Evolutionary conservation across 805 yeast genomes (phyloP).

Genomic region (Ogataea kodamae): DNA sequence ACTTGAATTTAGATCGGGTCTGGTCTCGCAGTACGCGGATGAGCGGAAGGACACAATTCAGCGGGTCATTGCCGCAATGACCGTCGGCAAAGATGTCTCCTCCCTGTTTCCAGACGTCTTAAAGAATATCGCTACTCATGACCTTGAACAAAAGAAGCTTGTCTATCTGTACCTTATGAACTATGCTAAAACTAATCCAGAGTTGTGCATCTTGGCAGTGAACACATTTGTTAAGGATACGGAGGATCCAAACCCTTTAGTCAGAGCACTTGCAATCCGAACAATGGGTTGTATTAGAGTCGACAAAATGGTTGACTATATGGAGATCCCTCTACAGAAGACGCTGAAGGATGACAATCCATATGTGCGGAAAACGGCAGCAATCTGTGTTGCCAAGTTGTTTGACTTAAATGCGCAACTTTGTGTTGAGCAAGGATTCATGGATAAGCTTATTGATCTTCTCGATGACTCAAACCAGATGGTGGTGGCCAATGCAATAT

Average conservation of each 20-base stretch:
- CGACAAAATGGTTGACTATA: slow-evolving; percentile 90
- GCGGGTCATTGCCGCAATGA: slow-evolving; percentile 96
- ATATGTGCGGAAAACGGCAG: slow-evolving; percentile 96
- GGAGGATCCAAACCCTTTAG: slow-evolving; percentile 94
- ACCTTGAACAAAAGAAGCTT: slow-evolving; percentile 91
- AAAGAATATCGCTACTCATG: slow-evolving; percentile 95
- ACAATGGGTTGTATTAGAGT: slow-evolving; percentile 99
- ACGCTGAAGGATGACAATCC: slow-evolving; percentile 93
- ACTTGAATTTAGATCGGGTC: slow-evolving; percentile 83
- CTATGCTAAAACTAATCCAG: slow-evolving; percentile 95
- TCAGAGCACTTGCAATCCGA: slow-evolving; percentile 92
- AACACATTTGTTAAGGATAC: slow-evolving; percentile 95
- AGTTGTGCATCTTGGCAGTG: slow-evolving; percentile 90
- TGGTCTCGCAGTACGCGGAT: slow-evolving; percentile 90
- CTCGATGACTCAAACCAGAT: slow-evolving; percentile 89
- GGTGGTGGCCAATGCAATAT: slow-evolving; percentile 94
- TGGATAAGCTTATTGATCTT: slow-evolving; percentile 61
- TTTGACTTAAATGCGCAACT: slow-evolving; percentile 78
- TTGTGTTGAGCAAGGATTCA: slow-evolving; percentile 84
- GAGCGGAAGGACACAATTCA: slow-evolving; percentile 97
- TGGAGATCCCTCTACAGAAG: slow-evolving; percentile 82
- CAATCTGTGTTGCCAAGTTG: slow-evolving; percentile 92
- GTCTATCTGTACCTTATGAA: slow-evolving; percentile 95
- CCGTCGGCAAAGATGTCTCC: slow-evolving; percentile 94
- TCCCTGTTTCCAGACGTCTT: slow-evolving; percentile 92